A percentile compares a stretch with the other conserved stretches of the same genome.
Conservation (phyloP, 2,329 filamentous ascomycete genomes). For the Diplodia scrobiculata region DNA sequence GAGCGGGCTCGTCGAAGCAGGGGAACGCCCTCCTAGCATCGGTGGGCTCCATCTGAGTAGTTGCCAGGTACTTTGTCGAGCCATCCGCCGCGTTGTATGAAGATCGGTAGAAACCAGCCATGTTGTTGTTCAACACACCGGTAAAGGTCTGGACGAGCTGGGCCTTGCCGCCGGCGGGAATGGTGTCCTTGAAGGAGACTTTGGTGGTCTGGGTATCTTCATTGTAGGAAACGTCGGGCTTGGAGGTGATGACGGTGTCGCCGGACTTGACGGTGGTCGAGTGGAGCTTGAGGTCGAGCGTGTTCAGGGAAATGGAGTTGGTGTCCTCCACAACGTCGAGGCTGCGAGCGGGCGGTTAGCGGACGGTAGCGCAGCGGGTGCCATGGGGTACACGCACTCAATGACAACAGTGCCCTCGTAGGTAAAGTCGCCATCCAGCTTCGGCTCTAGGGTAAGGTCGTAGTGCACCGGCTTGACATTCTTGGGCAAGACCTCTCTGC, state of each 20-base stretch:
- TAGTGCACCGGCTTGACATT: constrained; percentile 94
- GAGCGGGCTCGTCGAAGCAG: constrained; percentile 96
- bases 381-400: constrained; percentile 57
- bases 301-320: constrained; percentile 83
- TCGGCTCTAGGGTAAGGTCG: constrained; percentile 84
- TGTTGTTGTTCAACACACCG: constrained; percentile 84
- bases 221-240: constrained; percentile 70
- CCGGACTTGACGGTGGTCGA: constrained; percentile 67
- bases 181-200: constrained; percentile 71
- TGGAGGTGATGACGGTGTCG: constrained; percentile 61
- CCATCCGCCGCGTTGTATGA: constrained; percentile 86
- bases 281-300: constrained; percentile 81
- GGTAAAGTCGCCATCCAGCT: constrained; percentile 76
- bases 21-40: constrained; percentile 91
- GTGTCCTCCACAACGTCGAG: constrained; percentile 84
- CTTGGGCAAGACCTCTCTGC: constrained; percentile 82
- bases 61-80: constrained; percentile 77
- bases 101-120: constrained; percentile 96
- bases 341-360: constrained; percentile 44
- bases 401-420: constrained; percentile 84
- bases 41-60: constrained; percentile 94
- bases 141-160: constrained; percentile 76
- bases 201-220: constrained; percentile 79
- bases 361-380: background rate
- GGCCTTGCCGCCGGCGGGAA: constrained; percentile 75